Evolutionary conservation across 2,329 filamentous ascomycete genomes (phyloP).

Genomic region (Penicillium sp.): DNA sequence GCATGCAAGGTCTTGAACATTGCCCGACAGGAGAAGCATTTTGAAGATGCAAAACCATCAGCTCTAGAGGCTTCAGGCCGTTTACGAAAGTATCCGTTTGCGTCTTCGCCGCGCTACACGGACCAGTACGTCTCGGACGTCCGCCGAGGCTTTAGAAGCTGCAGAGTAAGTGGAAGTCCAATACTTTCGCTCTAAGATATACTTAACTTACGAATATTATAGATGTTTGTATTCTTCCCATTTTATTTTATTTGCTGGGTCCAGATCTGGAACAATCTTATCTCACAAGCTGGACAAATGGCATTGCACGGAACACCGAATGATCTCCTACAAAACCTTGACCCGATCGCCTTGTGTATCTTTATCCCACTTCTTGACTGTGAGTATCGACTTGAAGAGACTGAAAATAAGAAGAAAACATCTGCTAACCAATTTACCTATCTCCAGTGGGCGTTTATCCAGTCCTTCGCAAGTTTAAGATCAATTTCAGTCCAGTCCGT

Average conservation of each 20-base stretch:
- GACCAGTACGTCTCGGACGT: slow-evolving; percentile 64
- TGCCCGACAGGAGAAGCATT: slow-evolving; percentile 17
- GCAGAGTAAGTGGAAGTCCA: slow-evolving; percentile 46
- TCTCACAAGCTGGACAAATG: slow-evolving; percentile 45
- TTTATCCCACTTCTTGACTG: slow-evolving; percentile 64
- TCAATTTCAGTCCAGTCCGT: slow-evolving; percentile 41
- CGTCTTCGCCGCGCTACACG: slow-evolving; percentile 21
- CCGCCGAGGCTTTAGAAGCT: slow-evolving; percentile 57
- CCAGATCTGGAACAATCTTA: slow-evolving; percentile 39
- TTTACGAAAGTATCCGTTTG: slow-evolving; percentile 18
- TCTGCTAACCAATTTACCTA: neutral
- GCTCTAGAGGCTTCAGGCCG: slow-evolving; percentile 13
- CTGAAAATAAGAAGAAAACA: too few relatives aligned
- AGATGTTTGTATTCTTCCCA: slow-evolving; percentile 61
- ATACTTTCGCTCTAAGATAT: neutral
- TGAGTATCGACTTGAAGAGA: slow-evolving; percentile 18
- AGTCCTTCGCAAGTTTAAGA: slow-evolving; percentile 61
- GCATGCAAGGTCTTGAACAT: slow-evolving; percentile 30
- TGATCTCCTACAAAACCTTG: slow-evolving; percentile 67
- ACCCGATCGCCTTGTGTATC: slow-evolving; percentile 66
- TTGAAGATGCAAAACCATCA: slow-evolving; percentile 15
- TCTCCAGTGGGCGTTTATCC: slow-evolving; percentile 55
- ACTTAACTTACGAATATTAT: neutral
- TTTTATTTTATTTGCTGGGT: slow-evolving; percentile 46
- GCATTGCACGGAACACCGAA: slow-evolving; percentile 64